Evolutionary conservation across 2,329 filamentous ascomycete genomes (phyloP), one percentile per base, ranked within the genome.

Genomic region (Colletotrichum chlorophyti): DNA sequence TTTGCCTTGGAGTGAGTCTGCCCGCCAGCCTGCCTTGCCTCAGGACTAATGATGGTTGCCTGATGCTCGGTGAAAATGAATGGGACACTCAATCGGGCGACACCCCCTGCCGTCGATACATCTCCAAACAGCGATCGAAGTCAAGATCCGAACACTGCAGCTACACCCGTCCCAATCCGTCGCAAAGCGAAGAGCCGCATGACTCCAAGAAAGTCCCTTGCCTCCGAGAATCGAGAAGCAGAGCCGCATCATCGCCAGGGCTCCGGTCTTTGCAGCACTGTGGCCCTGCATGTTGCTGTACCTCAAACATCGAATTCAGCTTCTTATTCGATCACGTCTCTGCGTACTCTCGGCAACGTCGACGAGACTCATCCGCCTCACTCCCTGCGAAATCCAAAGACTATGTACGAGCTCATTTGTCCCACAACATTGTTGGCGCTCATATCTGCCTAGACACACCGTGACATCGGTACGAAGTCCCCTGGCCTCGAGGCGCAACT

Each of bases 221-320:
- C 32, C 15, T 15, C 17, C 12, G 27, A 50, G 45, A 55, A 46
- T 46, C 52, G n/a, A n/a, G n/a, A n/a, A n/a, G 45, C 52, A 55
- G 15, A 10, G 24, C 14, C 14, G 6, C 42, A 26, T n/a, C 42
- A 11, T 27, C n/a, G 14, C 8, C 17, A 5, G 14, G 12, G 8
- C 6, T 11, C n/a, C 5, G 23, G 27, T 48, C 21, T n/a, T 46
- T 17, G 12, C 17, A 19, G n/a, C n/a, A n/a, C n/a, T n/a, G n/a
- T n/a, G n/a, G n/a, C n/a, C n/a, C n/a, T n/a, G n/a, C n/a, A n/a
- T n/a, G n/a, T n/a, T n/a, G n/a, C n/a, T n/a, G n/a, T n/a, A n/a
- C 24, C 32, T 29, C 12, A 6, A 14, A 26, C 15, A 15, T 41
- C 26, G 40, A 42, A 23, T n/a, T 9, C 9, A 10, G 37, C n/a